Conservation (phyloP, 2,329 filamentous ascomycete species). For the Pseudogymnoascus sp. region DNA sequence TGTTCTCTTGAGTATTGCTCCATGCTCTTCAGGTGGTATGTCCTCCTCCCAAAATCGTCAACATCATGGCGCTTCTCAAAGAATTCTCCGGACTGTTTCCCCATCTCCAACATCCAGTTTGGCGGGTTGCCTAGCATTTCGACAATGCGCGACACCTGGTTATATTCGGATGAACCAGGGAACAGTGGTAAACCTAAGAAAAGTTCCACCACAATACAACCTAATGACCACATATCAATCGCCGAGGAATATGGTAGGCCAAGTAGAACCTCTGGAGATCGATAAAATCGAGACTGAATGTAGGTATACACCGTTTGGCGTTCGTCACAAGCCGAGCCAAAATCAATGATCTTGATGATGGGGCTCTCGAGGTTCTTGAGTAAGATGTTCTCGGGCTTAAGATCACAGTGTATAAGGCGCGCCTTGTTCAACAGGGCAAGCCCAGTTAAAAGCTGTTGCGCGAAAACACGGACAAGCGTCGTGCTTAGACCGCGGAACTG, state of each 20-base stretch:
- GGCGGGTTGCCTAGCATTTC: slow-evolving; percentile 97
- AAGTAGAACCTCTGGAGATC: slow-evolving; percentile 92
- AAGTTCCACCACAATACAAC: slow-evolving; percentile 95
- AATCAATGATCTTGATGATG: slow-evolving; percentile 99
- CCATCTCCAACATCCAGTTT: slow-evolving; percentile 99
- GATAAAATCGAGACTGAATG: slow-evolving; percentile 96
- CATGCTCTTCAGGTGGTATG: slow-evolving; percentile 91
- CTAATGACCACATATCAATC: slow-evolving; percentile 99
- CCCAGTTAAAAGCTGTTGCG: slow-evolving; percentile 90
- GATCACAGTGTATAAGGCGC: slow-evolving; percentile 91
- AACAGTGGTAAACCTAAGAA: slow-evolving; percentile 93
- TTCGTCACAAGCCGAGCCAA: slow-evolving; percentile 96
- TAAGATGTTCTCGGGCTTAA: slow-evolving; percentile 97
- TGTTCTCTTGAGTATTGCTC: slow-evolving; percentile 96
- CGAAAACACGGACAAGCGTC: slow-evolving; percentile 93
- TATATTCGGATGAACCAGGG: slow-evolving; percentile 96
- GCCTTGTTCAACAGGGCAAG: slow-evolving; percentile 91
- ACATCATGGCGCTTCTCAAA: slow-evolving; percentile 78
- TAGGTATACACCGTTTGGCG: slow-evolving; percentile 98
- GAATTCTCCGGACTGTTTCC: slow-evolving; percentile 95
- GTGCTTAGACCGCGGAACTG: slow-evolving; percentile 97
- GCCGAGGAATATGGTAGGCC: slow-evolving; percentile 95
- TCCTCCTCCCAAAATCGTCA: slow-evolving; percentile 88
- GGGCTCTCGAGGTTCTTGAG: slow-evolving; percentile 97
- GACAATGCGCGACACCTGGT: slow-evolving; percentile 92